A percentile compares a stretch with the other conserved stretches of the same genome.
Evolutionary conservation across 164 flowering plant genomes (phyloP).

Genomic region (Hamamelis virginiana): DNA sequence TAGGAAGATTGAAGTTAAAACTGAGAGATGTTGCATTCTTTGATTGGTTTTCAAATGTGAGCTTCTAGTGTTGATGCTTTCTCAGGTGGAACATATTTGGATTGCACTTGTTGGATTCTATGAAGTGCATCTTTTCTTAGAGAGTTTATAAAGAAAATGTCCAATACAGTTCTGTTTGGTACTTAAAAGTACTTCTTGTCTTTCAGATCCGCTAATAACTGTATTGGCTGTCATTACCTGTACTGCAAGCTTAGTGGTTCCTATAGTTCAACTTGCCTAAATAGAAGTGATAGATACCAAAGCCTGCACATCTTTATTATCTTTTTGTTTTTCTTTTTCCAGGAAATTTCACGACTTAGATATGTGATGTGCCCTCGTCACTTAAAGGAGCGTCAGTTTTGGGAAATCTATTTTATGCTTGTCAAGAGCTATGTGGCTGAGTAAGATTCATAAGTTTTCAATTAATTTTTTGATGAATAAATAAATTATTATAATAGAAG

Average conservation of each 20-base stretch:
- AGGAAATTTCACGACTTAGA: constrained; percentile 85
- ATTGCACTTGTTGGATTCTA: not conserved
- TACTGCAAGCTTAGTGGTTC: not conserved
- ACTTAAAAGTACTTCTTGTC: not conserved
- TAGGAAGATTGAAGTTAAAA: too few species aligned
- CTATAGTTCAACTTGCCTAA: not conserved
- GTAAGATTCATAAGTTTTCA: constrained; percentile 40
- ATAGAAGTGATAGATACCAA: not conserved
- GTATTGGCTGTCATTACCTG: not conserved
- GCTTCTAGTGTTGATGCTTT: not conserved
- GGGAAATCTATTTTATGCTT: constrained; percentile 77
- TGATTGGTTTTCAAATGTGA: not conserved
- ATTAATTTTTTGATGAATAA: not conserved
- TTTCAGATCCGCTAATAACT: not conserved
- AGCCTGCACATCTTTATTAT: not conserved
- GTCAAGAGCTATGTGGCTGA: constrained; percentile 51
- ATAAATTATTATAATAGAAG: not conserved
- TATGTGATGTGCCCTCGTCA: constrained; percentile 71
- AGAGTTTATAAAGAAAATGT: not conserved
- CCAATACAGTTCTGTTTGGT: not conserved
- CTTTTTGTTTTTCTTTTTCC: constrained; percentile 19
- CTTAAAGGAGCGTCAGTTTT: constrained; percentile 73
- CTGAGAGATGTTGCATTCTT: not conserved
- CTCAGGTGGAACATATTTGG: not conserved
- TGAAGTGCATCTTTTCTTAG: not conserved